phyloP scores from a whole-genome alignment of 108 stramenopile species.

The Stephanodiscus minutulus region DNA sequence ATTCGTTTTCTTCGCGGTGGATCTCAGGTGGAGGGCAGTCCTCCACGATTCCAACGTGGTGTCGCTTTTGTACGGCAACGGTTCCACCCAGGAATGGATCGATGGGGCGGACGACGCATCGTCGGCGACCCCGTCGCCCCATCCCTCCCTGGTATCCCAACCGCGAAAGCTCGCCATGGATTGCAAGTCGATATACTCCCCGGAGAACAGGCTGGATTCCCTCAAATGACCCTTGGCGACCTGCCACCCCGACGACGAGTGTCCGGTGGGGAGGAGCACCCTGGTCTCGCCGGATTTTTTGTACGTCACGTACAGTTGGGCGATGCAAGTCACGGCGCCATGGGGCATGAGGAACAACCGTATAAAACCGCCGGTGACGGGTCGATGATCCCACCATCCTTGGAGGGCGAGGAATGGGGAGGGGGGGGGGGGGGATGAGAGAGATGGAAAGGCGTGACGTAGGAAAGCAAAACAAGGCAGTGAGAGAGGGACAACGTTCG shows the following conservation, averaged over 20 bases:
- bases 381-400: constrained; percentile 63
- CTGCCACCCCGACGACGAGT: constrained; percentile 37
- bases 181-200: constrained; percentile 50
- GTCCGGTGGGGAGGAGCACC: constrained; percentile 42
- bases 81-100: constrained; percentile 29
- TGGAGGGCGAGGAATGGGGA: not conserved
- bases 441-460: not conserved
- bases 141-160: constrained; percentile 42
- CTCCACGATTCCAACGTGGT: constrained; percentile 47
- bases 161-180: constrained; percentile 34
- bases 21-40: constrained; percentile 34
- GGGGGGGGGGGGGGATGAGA: not conserved
- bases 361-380: constrained; percentile 41
- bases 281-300: constrained; percentile 31
- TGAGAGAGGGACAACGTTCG: not conserved
- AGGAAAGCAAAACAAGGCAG: not conserved
- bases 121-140: constrained; percentile 7
- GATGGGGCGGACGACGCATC: not conserved
- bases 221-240: constrained; percentile 47
- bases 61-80: constrained; percentile 37
- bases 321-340: constrained; percentile 44
- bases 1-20: constrained; percentile 14
- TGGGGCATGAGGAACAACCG: constrained; percentile 38
- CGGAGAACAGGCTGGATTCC: constrained; percentile 47
- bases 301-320: constrained; percentile 41